A percentile compares a stretch with the other conserved stretches of the same genome.
These are phyloP conservation scores for Clarireedia monteithiana DNA, from an alignment of 2,329 filamentous ascomycete species.

Conservation along the genomic window DNA sequence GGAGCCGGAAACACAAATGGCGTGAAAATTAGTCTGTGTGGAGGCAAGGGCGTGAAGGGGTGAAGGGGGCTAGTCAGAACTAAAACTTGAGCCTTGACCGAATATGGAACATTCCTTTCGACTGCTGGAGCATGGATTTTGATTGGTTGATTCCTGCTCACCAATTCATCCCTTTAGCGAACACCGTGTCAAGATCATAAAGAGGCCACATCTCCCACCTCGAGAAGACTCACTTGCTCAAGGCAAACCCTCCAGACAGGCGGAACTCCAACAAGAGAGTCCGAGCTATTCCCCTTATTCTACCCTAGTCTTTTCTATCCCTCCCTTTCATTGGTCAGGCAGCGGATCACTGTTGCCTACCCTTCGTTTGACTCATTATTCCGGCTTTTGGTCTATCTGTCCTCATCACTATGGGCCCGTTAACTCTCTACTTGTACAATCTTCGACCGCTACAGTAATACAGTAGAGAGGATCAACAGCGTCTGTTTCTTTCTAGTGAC, in stretches of 20 bases:
- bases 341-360: neutral
- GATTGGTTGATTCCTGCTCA: neutral
- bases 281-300: neutral
- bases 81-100: neutral
- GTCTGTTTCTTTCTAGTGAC: neutral
- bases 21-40: too few species aligned
- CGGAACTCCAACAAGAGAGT: neutral
- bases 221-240: neutral
- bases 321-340: neutral
- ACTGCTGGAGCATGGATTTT: neutral
- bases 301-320: neutral
- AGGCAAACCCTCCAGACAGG: neutral
- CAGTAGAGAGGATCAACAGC: neutral
- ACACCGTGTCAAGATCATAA: slow-evolving; percentile 11
- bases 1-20: too few species aligned
- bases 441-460: neutral
- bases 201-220: slow-evolving; percentile 11
- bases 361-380: slow-evolving; percentile 5
- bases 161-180: neutral
- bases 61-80: too few species aligned
- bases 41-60: too few species aligned
- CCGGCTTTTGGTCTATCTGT: neutral
- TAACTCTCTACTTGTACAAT: slow-evolving; percentile 1
- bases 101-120: neutral
- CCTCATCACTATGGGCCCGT: slow-evolving; percentile 5